These are phyloP conservation scores for Diaporthe ampelina DNA, from an alignment of 2,329 filamentous ascomycete genomes.

Conservation along the genomic window DNA sequence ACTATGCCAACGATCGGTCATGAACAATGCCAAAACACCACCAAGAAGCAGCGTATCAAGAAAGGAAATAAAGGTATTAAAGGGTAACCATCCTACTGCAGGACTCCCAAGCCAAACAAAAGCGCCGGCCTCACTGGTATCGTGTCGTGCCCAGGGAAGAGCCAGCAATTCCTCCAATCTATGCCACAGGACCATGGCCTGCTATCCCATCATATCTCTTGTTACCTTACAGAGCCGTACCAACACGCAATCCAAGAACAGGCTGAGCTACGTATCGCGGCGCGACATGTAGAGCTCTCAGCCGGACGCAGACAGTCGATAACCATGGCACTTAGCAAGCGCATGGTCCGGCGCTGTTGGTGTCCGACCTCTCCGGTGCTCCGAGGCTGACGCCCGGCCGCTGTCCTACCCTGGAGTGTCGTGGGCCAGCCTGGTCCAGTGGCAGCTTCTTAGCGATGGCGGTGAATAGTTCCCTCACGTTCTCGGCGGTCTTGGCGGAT, in stretches of 20 bases:
- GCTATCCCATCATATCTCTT: not conserved
- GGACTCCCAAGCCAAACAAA: constrained; percentile 47
- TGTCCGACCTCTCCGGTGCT: constrained; percentile 68
- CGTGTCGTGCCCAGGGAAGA: constrained; percentile 29
- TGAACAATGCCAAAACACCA: constrained; percentile 44
- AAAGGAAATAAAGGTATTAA: constrained; percentile 49
- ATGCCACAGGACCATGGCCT: constrained; percentile 4
- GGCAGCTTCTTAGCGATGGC: constrained; percentile 98
- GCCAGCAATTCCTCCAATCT: constrained; percentile 22
- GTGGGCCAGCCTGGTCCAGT: constrained; percentile 93
- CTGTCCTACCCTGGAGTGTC: constrained; percentile 80
- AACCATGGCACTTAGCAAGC: constrained; percentile 60
- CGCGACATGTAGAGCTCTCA: constrained; percentile 9
- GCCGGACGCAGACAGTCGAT: not conserved
- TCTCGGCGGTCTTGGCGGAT: constrained; percentile 96
- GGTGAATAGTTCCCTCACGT: constrained; percentile 95
- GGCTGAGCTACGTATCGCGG: not conserved
- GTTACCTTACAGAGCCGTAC: not conserved
- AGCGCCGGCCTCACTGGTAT: constrained; percentile 46
- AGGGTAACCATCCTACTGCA: constrained; percentile 48
- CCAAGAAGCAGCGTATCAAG: constrained; percentile 42
- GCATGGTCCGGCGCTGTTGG: constrained; percentile 68
- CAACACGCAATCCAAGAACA: not conserved
- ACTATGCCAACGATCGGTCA: constrained; percentile 38
- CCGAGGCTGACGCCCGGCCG: constrained; percentile 70